These are phyloP conservation scores for Paraconiothyrium sp. DNA, from an alignment of 2,329 filamentous ascomycete species.

Conservation along the genomic window DNA sequence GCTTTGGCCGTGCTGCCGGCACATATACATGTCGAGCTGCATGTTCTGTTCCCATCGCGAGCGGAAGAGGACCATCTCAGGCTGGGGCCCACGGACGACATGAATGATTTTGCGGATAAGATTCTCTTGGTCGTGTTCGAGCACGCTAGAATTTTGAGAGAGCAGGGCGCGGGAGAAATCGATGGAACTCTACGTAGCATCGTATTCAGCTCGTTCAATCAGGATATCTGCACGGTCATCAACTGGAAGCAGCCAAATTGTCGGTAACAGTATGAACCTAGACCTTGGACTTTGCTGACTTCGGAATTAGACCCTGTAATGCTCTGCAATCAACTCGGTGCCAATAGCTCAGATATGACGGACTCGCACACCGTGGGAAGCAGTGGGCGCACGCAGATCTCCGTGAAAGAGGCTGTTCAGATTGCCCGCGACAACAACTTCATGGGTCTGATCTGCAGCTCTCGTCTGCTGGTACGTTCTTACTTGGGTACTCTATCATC, in stretches of 20 bases:
- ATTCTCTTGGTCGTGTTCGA: slow-evolving; percentile 89
- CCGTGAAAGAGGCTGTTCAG: slow-evolving; percentile 92
- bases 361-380: slow-evolving; percentile 58
- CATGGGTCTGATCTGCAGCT: slow-evolving; percentile 95
- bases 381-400: slow-evolving; percentile 78
- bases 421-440: slow-evolving; percentile 97
- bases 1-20: slow-evolving; percentile 78
- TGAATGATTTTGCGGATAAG: slow-evolving; percentile 86
- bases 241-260: slow-evolving; percentile 99
- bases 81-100: slow-evolving; percentile 78
- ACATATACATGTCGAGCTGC: slow-evolving; percentile 88
- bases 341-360: slow-evolving; percentile 57
- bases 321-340: slow-evolving; percentile 89
- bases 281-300: slow-evolving; percentile 22
- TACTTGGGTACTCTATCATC: background rate
- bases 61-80: slow-evolving; percentile 75
- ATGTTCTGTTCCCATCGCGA: slow-evolving; percentile 83
- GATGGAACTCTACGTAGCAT: slow-evolving; percentile 82
- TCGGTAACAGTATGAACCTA: slow-evolving; percentile 52
- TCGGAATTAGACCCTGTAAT: slow-evolving; percentile 77
- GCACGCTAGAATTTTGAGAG: slow-evolving; percentile 77
- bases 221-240: slow-evolving; percentile 87
- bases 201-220: slow-evolving; percentile 93
- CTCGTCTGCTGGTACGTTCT: slow-evolving; percentile 78
- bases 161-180: slow-evolving; percentile 60